phyloP scores from a whole-genome alignment of 371 early-diverging fungal genomes.

The Mucor mucedo region DNA sequence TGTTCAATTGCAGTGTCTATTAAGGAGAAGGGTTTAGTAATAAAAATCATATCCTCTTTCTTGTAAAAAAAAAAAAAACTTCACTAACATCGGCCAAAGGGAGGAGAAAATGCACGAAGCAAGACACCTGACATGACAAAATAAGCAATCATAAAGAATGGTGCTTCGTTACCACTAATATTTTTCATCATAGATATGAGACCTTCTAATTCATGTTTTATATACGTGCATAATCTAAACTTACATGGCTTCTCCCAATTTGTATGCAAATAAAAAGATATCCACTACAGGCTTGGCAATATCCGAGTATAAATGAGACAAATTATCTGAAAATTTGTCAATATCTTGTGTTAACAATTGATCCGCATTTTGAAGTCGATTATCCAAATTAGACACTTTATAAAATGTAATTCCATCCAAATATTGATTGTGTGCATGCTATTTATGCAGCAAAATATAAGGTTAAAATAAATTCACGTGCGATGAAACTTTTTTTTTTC shows the following conservation, averaged over 20 bases:
- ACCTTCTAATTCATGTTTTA: not conserved
- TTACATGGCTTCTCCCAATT: slow-evolving; percentile 83
- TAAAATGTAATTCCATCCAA: slow-evolving; percentile 83
- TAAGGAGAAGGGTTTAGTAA: not conserved
- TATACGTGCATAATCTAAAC: slow-evolving; percentile 12
- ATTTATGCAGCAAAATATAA: too few relatives aligned
- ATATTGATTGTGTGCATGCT: slow-evolving; percentile 84
- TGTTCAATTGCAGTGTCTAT: slow-evolving; percentile 79
- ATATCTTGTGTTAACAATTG: slow-evolving; percentile 89
- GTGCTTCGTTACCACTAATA: slow-evolving; percentile 69
- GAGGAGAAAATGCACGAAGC: slow-evolving; percentile 81
- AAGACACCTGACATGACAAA: slow-evolving; percentile 77
- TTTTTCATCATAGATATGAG: not conserved
- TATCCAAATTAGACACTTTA: slow-evolving; percentile 80
- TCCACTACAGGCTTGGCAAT: slow-evolving; percentile 86
- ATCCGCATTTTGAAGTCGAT: slow-evolving; percentile 83
- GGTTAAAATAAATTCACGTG: not conserved
- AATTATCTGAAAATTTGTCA: slow-evolving; percentile 81
- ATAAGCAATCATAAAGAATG: slow-evolving; percentile 81
- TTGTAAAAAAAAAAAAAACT: not conserved
- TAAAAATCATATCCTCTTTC: not conserved
- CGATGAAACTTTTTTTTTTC: not conserved
- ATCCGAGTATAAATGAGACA: slow-evolving; percentile 79
- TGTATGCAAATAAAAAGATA: slow-evolving; percentile 83
- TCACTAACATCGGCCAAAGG: slow-evolving; percentile 80